Evolutionary conservation across 2,329 filamentous ascomycete species (phyloP).

Genomic region (Conoideocrella luteorostrata): DNA sequence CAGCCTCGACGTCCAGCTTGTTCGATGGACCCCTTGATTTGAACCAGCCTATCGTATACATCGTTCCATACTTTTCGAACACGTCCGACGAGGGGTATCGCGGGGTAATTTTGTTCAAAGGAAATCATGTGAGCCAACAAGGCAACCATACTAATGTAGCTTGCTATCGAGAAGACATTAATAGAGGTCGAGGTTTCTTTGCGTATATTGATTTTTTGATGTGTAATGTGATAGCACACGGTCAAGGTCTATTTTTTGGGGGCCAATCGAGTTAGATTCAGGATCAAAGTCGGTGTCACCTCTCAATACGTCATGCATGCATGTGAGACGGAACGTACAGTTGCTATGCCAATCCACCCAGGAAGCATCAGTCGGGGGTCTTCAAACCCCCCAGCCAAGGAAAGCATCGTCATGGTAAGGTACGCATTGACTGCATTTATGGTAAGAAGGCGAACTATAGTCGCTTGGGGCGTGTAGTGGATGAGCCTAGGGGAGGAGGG

Average conservation of each 20-base stretch:
- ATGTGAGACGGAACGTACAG: slow-evolving; percentile 40
- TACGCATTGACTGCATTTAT: slow-evolving; percentile 71
- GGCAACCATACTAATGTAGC: slow-evolving; percentile 68
- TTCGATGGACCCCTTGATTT: slow-evolving; percentile 24
- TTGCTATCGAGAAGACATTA: slow-evolving; percentile 68
- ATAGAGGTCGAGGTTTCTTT: slow-evolving; percentile 75
- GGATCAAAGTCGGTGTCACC: no score
- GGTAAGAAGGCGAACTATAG: slow-evolving; percentile 70
- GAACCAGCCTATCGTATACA: slow-evolving; percentile 20
- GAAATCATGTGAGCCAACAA: slow-evolving; percentile 62
- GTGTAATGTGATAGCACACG: slow-evolving; percentile 67
- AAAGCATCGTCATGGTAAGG: slow-evolving; percentile 65
- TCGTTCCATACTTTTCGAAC: slow-evolving; percentile 28
- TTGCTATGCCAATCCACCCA: slow-evolving; percentile 73
- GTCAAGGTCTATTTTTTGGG: slow-evolving; percentile 64
- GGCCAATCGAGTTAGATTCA: no score
- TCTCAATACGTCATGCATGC: no score
- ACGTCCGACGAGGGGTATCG: slow-evolving; percentile 49
- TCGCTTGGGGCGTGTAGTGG: slow-evolving; percentile 75
- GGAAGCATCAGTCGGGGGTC: slow-evolving; percentile 66
- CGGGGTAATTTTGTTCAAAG: slow-evolving; percentile 53
- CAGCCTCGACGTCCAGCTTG: slow-evolving; percentile 21
- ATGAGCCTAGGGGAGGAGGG: slow-evolving; percentile 54
- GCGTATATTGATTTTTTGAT: slow-evolving; percentile 72
- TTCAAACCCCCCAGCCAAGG: slow-evolving; percentile 61